These are phyloP conservation scores for Prunus armeniaca DNA, from an alignment of 306 rosid genomes.

Conservation along the genomic window DNA sequence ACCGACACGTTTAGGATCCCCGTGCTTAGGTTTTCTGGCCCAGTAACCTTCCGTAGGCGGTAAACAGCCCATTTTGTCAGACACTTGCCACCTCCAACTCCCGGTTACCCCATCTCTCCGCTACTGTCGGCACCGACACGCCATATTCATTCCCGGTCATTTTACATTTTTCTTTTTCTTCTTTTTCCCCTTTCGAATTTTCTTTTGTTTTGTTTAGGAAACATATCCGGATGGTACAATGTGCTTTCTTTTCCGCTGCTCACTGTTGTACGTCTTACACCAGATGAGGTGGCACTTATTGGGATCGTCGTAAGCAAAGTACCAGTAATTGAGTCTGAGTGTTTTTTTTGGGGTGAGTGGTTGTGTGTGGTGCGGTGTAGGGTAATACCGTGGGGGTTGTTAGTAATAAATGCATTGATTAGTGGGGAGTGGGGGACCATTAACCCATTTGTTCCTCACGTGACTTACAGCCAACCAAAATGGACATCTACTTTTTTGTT, in stretches of 20 bases:
- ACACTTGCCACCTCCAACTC: conserved; percentile 9
- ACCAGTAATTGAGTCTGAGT: not conserved
- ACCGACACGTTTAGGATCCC: conserved; percentile 18
- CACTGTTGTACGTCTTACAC: not conserved
- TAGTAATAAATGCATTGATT: conserved; percentile 7
- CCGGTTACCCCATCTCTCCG: conserved; percentile 25
- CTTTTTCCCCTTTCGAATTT: too few relatives aligned
- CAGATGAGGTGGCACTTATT: not conserved
- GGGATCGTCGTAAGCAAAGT: not conserved
- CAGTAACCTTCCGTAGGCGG: conserved; percentile 13
- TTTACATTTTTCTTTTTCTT: not conserved
- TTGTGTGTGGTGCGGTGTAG: not conserved
- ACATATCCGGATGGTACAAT: not conserved
- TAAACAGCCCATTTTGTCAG: not conserved
- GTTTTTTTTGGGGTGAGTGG: not conserved
- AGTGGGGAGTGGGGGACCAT: conserved; percentile 16
- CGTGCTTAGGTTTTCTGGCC: conserved; percentile 3
- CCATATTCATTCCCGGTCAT: conserved; percentile 42
- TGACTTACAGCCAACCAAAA: conserved; percentile 27
- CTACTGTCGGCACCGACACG: conserved; percentile 77
- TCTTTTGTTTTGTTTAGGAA: not conserved
- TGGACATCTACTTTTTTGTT: not conserved
- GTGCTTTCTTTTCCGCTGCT: conserved; percentile 11
- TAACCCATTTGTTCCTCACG: conserved; percentile 20
- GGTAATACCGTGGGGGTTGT: conserved; percentile 5